phyloP scores from a whole-genome alignment of 345 rosid genomes.

The Salix viminalis region DNA sequence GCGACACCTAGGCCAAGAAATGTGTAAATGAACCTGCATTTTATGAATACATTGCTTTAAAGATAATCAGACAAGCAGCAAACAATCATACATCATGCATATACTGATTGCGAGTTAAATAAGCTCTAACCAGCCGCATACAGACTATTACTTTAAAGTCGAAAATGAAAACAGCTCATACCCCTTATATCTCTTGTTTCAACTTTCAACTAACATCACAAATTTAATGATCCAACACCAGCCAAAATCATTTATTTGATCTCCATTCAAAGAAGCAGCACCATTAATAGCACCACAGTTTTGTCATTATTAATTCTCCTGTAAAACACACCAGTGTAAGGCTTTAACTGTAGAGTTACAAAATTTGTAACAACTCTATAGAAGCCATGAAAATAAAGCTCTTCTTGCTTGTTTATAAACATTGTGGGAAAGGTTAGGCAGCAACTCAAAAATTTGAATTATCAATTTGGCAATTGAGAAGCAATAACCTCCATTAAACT shows the following conservation, averaged over 20 bases:
- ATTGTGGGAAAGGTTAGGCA: neutral
- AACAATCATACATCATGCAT: too few relatives aligned
- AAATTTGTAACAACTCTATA: neutral
- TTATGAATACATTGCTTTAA: neutral
- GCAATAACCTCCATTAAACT: neutral
- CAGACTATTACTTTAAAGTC: neutral
- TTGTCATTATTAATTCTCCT: neutral
- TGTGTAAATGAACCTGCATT: slow-evolving; percentile 74
- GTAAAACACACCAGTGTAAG: neutral
- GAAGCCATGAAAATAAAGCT: neutral
- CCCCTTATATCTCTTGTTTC: neutral
- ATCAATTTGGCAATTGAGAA: neutral
- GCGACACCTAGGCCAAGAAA: slow-evolving; percentile 62
- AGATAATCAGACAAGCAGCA: slow-evolving; percentile 3
- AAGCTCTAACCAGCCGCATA: neutral
- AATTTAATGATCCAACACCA: neutral
- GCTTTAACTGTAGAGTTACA: neutral
- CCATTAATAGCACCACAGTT: neutral
- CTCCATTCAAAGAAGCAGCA: neutral
- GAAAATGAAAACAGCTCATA: neutral
- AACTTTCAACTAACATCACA: neutral
- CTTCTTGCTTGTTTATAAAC: neutral
- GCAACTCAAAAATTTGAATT: neutral
- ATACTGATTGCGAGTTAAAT: too few relatives aligned
- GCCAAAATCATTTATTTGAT: neutral